phyloP scores from a whole-genome alignment of 306 rosid species.

The Hylodesmum podocarpum region DNA sequence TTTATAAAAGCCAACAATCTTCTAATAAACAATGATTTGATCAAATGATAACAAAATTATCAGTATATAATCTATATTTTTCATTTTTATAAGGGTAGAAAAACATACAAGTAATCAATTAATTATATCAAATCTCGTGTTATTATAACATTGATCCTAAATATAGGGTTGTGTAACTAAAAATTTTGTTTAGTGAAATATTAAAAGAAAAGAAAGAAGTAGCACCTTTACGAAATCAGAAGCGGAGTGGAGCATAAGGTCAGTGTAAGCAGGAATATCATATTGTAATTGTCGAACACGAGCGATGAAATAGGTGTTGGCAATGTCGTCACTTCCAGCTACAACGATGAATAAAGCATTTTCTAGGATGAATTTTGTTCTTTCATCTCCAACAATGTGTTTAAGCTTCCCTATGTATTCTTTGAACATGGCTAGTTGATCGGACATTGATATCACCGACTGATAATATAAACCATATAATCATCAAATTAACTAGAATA shows the following conservation, averaged over 20 bases:
- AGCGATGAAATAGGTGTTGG: slow-evolving; percentile 61
- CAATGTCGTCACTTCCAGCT: slow-evolving; percentile 78
- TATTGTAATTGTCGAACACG: slow-evolving; percentile 48
- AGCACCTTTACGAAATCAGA: slow-evolving; percentile 51
- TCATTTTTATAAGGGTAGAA: too few species aligned
- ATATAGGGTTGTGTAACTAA: not conserved
- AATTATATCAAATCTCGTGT: too few species aligned
- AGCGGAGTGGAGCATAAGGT: slow-evolving; percentile 56
- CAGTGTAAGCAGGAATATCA: slow-evolving; percentile 67
- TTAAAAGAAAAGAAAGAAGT: not conserved
- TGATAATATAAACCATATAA: slow-evolving; percentile 16
- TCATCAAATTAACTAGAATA: not conserved
- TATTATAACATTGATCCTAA: not conserved
- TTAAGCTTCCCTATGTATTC: slow-evolving; percentile 64
- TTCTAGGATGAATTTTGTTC: slow-evolving; percentile 52
- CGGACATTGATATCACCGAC: slow-evolving; percentile 48
- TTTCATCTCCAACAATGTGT: slow-evolving; percentile 45
- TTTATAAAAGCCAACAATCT: too few species aligned
- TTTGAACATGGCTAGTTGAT: slow-evolving; percentile 58
- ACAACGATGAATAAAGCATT: slow-evolving; percentile 59
- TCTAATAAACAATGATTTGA: too few species aligned
- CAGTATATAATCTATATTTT: too few species aligned
- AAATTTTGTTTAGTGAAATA: not conserved
- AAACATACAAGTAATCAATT: too few species aligned
- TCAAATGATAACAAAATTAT: too few species aligned